A percentile compares a stretch with the other conserved stretches of the same genome.
phyloP scores from a whole-genome alignment of 495 filamentous ascomycete species.

The Tuber melanosporum region DNA sequence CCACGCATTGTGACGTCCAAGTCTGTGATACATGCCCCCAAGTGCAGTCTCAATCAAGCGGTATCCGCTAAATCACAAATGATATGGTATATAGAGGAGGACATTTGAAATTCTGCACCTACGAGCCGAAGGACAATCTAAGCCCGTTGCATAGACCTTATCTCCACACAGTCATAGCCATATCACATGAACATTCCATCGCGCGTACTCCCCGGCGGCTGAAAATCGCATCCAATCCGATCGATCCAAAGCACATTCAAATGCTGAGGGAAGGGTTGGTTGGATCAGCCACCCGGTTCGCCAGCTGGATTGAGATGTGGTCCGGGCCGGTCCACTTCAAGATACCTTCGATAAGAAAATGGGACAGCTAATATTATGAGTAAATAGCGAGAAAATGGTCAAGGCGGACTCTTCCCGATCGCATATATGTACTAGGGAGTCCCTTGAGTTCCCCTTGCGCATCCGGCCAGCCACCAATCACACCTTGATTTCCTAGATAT shows the following conservation, averaged over 20 bases:
- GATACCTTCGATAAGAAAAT: constrained; percentile 1
- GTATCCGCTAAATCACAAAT: neutral
- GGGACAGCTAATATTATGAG: neutral
- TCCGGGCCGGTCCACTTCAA: constrained; percentile 2
- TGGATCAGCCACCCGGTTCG: neutral
- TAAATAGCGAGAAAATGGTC: neutral
- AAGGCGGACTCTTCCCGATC: neutral
- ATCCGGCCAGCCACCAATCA: neutral
- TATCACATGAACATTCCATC: neutral
- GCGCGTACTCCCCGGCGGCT: neutral
- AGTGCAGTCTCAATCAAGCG: neutral
- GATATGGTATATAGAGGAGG: neutral
- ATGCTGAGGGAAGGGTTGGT: neutral
- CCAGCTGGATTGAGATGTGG: constrained; percentile 1
- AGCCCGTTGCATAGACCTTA: constrained; percentile 1
- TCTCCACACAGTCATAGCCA: neutral
- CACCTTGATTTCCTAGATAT: neutral
- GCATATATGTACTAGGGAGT: neutral
- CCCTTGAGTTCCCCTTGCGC: neutral
- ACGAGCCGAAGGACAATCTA: neutral
- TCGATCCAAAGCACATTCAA: neutral
- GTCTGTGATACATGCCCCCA: neutral
- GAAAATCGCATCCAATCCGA: neutral
- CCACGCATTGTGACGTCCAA: neutral
- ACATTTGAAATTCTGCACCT: neutral